Base-by-base conservation (phyloP, 1,139 yeast genomes). In the Kodamaea ohmeri region DNA sequence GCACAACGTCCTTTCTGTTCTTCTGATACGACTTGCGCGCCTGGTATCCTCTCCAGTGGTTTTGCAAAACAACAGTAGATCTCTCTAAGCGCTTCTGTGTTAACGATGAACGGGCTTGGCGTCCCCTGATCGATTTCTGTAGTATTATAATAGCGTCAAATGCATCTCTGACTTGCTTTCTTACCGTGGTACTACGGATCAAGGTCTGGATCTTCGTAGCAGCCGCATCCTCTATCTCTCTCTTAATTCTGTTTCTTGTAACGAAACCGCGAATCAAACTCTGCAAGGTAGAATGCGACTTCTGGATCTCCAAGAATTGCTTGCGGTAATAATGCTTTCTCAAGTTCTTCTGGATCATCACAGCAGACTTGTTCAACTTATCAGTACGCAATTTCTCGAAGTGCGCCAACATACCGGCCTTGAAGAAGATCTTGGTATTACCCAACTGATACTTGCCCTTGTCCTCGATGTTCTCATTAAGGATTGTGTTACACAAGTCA, bases 371-470 rank as follows among this genome's bases (percentile, higher is more conserved):
- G 55, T 76, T 76, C 47, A 89, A 75, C 52, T 88, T 85, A 50
- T 83, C 88, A 18, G 88, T 67, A 60, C 97, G 80, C 52, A 84
- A 65, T 50, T 88, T 88, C 64, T 92, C 98, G 48, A 92, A 76
- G 49, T 83, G 83, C 14, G 97, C 98, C 56, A 92, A 73, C 73
- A 92, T 88, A 53, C 98, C 98, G 26, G 97, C 95, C 60, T 90
- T 89, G 72, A 92, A 92, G 64, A 92, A 92, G 35, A 92, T 88
- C 61, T 92, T 92, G 28, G 96, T 85, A 52, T 81, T 77, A 65
- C 94, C 94, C 47, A 87, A 71, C 63, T 92, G 97, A 58, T 83
- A 90, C 53, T 84, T 86, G 37, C 71, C 70, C 35, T 67, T 68
- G 49, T 83, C 83, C 22, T 80, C 75, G 37, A 87, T 79, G 33